Evolutionary conservation across 805 yeast genomes (phyloP), one percentile per base, ranked within the genome.

Genomic region (Starmerella apis): DNA sequence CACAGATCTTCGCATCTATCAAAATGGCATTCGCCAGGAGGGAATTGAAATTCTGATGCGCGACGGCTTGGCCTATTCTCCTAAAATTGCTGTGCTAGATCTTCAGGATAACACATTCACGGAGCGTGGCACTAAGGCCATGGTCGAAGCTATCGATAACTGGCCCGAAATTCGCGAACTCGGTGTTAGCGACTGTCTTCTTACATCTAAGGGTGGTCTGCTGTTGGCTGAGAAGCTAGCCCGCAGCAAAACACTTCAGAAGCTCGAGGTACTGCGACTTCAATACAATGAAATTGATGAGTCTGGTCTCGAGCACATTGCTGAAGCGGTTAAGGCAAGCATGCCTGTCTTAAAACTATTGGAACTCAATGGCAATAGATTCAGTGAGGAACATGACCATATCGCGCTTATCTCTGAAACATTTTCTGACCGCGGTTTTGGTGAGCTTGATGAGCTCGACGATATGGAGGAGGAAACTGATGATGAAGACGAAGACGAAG

Each of bases 71-170:
- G 66, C 75, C 39, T 65, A 72, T 54, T 79, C 84, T 63, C 70
- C 72, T 24, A 68, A 75, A 22, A 74, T 92, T 59, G 72, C 78
- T 58, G 76, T 76, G 35, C 68, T 92, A 36, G 97, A 92, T 68
- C 72, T 92, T 57, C 96, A 92, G 71, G 99, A 92, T 67, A 92
- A 92, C 68, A 92, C 99, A 7, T 80, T 92, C 65, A 92, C 98
- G 9, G 63, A 66, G 18, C 68, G 68, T 44, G 86, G 90, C 4
- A 77, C 88, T 5, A 59, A 68, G 22, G 78, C 81, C 22, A 75
- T 90, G 38, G 83, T 92, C 20, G 67, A 70, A 16, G 74, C 72
- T 24, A 66, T 92, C 52, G 59, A 72, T 3, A 63, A 66, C 42
- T 92, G 96, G 96, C 66, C 72, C 28, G 54, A 70, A 7, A 74